A percentile compares a stretch with the other conserved stretches of the same genome.
Evolutionary conservation across 139 green algal genomes (phyloP).

Genomic region (Chlorella sp.): DNA sequence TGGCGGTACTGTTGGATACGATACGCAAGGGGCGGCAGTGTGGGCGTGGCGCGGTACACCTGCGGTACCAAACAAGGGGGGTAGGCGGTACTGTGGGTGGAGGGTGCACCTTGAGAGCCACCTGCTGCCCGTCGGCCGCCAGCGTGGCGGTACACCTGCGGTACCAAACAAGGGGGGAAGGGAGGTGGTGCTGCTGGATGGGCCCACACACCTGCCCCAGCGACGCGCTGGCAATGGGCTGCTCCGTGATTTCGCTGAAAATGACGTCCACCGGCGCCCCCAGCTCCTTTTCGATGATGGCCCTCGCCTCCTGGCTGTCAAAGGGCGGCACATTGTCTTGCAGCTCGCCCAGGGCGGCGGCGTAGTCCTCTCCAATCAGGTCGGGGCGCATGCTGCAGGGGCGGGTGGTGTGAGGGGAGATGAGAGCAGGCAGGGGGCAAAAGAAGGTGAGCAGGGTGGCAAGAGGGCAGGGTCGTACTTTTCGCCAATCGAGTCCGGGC

Average conservation of each 20-base stretch:
- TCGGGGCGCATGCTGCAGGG: constrained; percentile 60
- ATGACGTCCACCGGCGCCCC: constrained; percentile 82
- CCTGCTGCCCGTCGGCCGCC: too few species aligned
- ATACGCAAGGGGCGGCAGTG: too few species aligned
- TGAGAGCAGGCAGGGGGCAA: background rate
- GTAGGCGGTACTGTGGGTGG: background rate
- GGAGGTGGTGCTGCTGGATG: too few species aligned
- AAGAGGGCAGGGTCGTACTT: constrained; percentile 40
- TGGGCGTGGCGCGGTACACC: constrained; percentile 93
- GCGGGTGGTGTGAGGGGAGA: background rate
- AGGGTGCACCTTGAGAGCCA: too few species aligned
- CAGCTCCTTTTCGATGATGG: constrained; percentile 92
- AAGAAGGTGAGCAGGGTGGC: background rate
- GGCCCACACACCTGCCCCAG: constrained; percentile 81
- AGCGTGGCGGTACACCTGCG: too few species aligned
- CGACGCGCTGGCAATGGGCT: constrained; percentile 91
- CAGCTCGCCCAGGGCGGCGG: constrained; percentile 75
- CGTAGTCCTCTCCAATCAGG: constrained; percentile 68
- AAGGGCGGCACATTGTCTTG: constrained; percentile 74
- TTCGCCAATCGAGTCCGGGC: constrained; percentile 74
- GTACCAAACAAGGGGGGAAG: too few species aligned
- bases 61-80: constrained; percentile 48
- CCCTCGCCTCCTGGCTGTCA: constrained; percentile 24
- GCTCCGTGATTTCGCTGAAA: constrained; percentile 87
- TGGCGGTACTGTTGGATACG: background rate